These are phyloP conservation scores for Microsporum ferrugineum DNA, from an alignment of 2,329 filamentous ascomycete species.

Conservation along the genomic window DNA sequence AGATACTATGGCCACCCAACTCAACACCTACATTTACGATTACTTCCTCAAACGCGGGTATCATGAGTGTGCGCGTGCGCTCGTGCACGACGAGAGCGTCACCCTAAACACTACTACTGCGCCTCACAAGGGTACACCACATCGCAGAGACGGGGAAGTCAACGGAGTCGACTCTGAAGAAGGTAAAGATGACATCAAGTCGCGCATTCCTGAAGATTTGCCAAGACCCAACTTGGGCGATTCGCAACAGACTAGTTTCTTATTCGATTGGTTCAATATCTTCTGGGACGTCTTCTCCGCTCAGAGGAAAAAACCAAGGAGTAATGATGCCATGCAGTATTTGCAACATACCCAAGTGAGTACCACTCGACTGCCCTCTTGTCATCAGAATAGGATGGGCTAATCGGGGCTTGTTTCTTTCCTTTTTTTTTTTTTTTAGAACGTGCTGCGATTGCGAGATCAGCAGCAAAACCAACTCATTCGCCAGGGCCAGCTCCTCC, in stretches of 20 bases:
- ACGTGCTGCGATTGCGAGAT: slow-evolving; percentile 58
- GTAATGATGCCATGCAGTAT: slow-evolving; percentile 59
- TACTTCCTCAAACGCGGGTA: slow-evolving; percentile 76
- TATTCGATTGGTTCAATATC: slow-evolving; percentile 95
- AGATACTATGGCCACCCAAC: slow-evolving; percentile 30
- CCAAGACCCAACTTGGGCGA: slow-evolving; percentile 49
- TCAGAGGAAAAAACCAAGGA: slow-evolving; percentile 59
- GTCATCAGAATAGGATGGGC: not conserved
- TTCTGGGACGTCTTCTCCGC: slow-evolving; percentile 95
- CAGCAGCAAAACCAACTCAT: slow-evolving; percentile 66
- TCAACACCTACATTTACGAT: slow-evolving; percentile 59
- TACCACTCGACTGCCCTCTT: not conserved
- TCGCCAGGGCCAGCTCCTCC: slow-evolving; percentile 55
- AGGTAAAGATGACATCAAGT: slow-evolving; percentile 61
- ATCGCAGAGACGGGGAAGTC: slow-evolving; percentile 56
- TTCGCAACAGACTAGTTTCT: slow-evolving; percentile 60
- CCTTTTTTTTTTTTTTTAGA: slow-evolving; percentile 29
- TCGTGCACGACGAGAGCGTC: slow-evolving; percentile 51
- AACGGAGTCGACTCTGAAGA: slow-evolving; percentile 68
- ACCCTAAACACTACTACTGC: slow-evolving; percentile 47
- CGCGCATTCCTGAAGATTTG: slow-evolving; percentile 67
- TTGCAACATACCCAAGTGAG: slow-evolving; percentile 68
- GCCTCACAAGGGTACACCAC: slow-evolving; percentile 54
- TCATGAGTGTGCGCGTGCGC: slow-evolving; percentile 67
- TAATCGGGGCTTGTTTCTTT: not conserved